Conservation (phyloP, 768 basidiomycete genomes). For the Mycena indigotica region DNA sequence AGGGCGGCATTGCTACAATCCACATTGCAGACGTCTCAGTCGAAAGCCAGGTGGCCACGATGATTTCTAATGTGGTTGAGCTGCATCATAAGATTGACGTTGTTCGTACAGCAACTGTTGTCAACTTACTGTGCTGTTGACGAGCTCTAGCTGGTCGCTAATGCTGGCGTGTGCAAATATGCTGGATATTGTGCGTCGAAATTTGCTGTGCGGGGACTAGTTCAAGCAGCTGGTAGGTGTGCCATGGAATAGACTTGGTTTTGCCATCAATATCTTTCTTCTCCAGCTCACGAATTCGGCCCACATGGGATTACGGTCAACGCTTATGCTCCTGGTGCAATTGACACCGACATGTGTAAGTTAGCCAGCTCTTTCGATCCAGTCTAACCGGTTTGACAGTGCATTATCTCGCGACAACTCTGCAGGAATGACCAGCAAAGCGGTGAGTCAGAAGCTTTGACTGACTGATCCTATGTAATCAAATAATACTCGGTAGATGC, state of each 20-base stretch:
- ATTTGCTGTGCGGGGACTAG: slow-evolving; percentile 46
- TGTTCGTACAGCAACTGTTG: slow-evolving; percentile 24
- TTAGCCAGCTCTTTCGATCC: background rate
- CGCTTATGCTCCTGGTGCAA: slow-evolving; percentile 29
- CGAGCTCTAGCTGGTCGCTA: slow-evolving; percentile 34
- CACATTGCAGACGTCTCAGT: slow-evolving; percentile 31
- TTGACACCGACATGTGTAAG: slow-evolving; percentile 21
- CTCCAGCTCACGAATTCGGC: slow-evolving; percentile 33
- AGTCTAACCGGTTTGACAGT: background rate
- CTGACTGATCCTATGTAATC: too few species aligned
- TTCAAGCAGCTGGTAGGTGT: slow-evolving; percentile 37
- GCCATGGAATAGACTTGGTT: background rate
- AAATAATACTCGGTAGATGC: background rate
- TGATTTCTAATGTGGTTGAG: slow-evolving; percentile 30
- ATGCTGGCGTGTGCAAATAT: slow-evolving; percentile 27
- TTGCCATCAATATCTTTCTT: background rate
- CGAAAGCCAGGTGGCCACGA: slow-evolving; percentile 30
- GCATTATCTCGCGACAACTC: background rate
- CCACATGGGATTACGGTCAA: slow-evolving; percentile 31
- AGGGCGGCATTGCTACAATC: slow-evolving; percentile 23
- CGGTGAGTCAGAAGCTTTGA: too few species aligned
- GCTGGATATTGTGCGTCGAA: slow-evolving; percentile 40
- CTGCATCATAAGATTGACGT: slow-evolving; percentile 33
- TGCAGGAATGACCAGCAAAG: too few species aligned
- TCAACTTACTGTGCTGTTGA: background rate